These are phyloP conservation scores for Cutaneotrichosporon cavernicola DNA, from an alignment of 1,284 basidiomycete genomes.

Conservation along the genomic window DNA sequence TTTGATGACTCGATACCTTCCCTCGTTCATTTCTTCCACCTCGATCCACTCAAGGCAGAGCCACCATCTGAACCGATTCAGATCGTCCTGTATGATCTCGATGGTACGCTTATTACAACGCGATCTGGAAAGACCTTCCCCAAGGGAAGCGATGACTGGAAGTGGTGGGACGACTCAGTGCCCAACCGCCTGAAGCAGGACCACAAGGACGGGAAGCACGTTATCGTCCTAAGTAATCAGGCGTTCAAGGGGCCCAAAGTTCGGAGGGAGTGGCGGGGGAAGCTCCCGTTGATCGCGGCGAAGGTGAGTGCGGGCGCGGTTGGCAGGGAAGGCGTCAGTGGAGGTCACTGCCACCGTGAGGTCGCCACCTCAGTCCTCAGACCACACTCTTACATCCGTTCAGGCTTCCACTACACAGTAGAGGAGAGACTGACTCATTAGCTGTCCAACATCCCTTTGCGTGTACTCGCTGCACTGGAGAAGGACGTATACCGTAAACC, in stretches of 20 bases:
- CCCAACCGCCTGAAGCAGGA: slow-evolving; percentile 64
- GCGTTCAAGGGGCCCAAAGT: slow-evolving; percentile 55
- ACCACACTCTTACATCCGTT: not conserved
- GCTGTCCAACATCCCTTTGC: slow-evolving; percentile 63
- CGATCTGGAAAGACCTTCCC: slow-evolving; percentile 58
- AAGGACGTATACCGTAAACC: slow-evolving; percentile 80
- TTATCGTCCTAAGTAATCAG: slow-evolving; percentile 81
- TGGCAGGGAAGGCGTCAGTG: not conserved
- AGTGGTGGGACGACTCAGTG: slow-evolving; percentile 73
- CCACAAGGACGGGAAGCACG: slow-evolving; percentile 66
- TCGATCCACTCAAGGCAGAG: slow-evolving; percentile 41
- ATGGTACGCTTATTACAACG: slow-evolving; percentile 78
- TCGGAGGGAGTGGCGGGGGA: slow-evolving; percentile 67
- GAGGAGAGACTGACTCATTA: not conserved
- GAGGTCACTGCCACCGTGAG: no score
- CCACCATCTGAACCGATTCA: slow-evolving; percentile 49
- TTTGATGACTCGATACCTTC: slow-evolving; percentile 32
- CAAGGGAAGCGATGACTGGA: slow-evolving; percentile 60
- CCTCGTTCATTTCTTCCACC: slow-evolving; percentile 45
- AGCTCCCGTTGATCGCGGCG: slow-evolving; percentile 66
- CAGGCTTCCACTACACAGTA: not conserved
- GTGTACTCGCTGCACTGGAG: slow-evolving; percentile 66
- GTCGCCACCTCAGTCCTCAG: not conserved
- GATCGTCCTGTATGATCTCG: slow-evolving; percentile 80
- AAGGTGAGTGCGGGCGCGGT: slow-evolving; percentile 58